Evolutionary conservation across 176 grass and related monocot genomes (phyloP), one percentile per base, ranked within the genome.

Genomic region (Eremochloa ophiuroides): DNA sequence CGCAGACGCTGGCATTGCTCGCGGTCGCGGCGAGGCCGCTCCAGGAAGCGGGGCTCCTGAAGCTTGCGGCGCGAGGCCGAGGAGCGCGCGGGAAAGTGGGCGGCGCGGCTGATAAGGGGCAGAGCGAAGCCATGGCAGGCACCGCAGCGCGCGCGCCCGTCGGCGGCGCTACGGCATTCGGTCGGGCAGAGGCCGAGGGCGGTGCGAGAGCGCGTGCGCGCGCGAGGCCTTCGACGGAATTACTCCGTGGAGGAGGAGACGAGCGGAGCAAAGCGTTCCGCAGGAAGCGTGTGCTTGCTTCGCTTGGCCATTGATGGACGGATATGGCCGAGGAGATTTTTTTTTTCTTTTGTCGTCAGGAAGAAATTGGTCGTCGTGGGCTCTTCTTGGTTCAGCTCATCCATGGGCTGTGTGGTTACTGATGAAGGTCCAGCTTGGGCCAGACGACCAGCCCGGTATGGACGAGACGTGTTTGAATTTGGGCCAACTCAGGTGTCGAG

Each of bases 201-300:
- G 25, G 66, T 35, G 74, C 58, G 74, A 47, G 46, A 30, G 30
- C 14, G 48, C 11, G 61, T 3, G 68, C 10, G 75, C 66, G 11
- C 61, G 11, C 60, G 74, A 23, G 74, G 75, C 79, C 68, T 80
- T 85, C 77, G 82, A 72, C 5, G 77, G 72, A 85, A 89, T 85
- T 56, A 14, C 82, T 29, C 64, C 30, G 41, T 20, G 76, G 72
- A 40, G 79, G 63, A 51, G 58, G 55, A 37, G 23, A n/a, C 33
- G 29, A 28, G 26, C 38, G 18, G 11, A 62, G 22, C 38, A 6
- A 23, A 7, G 61, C 17, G 8, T 50, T 26, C 8, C 25, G 26
- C 53, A 53, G 46, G 78, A 15, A n/a, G 10, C 47, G 28, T 31
- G 6, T 48, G 60, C 41, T 4, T 1, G 16, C 25, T 41, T 13